A percentile compares a stretch with the other conserved stretches of the same genome.
These are phyloP conservation scores for Pleurotus djamor DNA, from an alignment of 768 basidiomycete genomes.

Conservation along the genomic window DNA sequence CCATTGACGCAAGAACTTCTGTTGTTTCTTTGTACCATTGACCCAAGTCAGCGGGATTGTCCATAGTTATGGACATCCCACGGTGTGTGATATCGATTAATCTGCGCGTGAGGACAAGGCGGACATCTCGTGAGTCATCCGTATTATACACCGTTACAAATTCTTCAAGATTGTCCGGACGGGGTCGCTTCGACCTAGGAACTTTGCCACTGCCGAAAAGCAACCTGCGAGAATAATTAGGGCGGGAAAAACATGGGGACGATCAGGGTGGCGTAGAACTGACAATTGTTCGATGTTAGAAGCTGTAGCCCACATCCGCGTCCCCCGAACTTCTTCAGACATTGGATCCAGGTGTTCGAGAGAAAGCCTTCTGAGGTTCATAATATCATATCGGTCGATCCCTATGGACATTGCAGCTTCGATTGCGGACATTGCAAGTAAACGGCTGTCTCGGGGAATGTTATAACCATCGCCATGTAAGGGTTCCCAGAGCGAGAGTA, in stretches of 20 bases:
- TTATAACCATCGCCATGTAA: conserved; percentile 26
- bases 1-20: conserved; percentile 27
- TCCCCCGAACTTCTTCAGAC: neutral
- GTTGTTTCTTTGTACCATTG: conserved; percentile 31
- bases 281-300: conserved; percentile 4
- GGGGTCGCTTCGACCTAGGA: conserved; percentile 31
- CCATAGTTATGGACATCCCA: conserved; percentile 28
- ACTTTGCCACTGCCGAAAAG: conserved; percentile 40
- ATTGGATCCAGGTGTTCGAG: neutral
- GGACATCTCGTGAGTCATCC: conserved; percentile 26
- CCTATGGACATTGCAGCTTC: conserved; percentile 45
- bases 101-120: conserved; percentile 33
- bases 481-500: conserved; percentile 44
- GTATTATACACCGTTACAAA: conserved; percentile 11
- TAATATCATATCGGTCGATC: conserved; percentile 12
- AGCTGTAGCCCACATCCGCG: neutral
- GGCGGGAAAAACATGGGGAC: neutral
- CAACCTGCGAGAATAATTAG: conserved; percentile 20
- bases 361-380: neutral
- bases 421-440: conserved; percentile 38
- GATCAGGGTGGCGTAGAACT: neutral
- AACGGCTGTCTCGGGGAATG: conserved; percentile 32
- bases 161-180: conserved; percentile 6
- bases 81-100: conserved; percentile 28
- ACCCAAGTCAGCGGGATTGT: conserved; percentile 21